phyloP scores from a whole-genome alignment of 140 eudicot genomes.

The Cichorium intybus region DNA sequence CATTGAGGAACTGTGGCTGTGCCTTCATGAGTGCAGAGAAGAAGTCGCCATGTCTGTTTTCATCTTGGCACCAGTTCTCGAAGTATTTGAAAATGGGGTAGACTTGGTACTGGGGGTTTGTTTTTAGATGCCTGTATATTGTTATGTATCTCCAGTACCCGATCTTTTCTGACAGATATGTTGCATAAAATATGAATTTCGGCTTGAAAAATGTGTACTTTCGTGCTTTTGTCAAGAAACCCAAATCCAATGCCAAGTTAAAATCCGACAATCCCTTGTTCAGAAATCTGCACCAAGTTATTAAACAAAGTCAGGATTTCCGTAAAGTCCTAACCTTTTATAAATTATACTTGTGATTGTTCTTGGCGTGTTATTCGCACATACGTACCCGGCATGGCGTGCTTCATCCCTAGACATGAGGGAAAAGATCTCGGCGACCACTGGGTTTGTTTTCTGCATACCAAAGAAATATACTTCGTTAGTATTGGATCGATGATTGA shows the following conservation, averaged over 20 bases:
- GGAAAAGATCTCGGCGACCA: conserved; percentile 97
- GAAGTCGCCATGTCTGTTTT: conserved; percentile 97
- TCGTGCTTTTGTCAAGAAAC: conserved; percentile 94
- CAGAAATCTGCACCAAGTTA: conserved; percentile 66
- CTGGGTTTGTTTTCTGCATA: conserved; percentile 97
- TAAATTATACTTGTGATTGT: too few species aligned
- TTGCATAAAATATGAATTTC: conserved; percentile 94
- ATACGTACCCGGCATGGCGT: conserved; percentile 93
- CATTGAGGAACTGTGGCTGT: conserved; percentile 96
- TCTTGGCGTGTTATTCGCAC: neutral
- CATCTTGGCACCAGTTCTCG: conserved; percentile 98
- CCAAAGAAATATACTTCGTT: conserved; percentile 6
- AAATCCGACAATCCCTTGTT: conserved; percentile 97
- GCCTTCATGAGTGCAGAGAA: conserved; percentile 98
- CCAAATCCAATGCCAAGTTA: conserved; percentile 93
- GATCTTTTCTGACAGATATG: conserved; percentile 94
- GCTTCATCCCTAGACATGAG: conserved; percentile 99
- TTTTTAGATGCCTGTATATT: conserved; percentile 87
- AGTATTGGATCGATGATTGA: neutral
- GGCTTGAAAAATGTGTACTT: conserved; percentile 98
- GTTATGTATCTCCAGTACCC: conserved; percentile 99
- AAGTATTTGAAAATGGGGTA: conserved; percentile 95
- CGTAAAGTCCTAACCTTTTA: too few species aligned
- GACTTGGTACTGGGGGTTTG: conserved; percentile 84
- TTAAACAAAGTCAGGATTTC: too few species aligned